Evolutionary conservation across 2,329 filamentous ascomycete species (phyloP), one percentile per base, ranked within the genome.

Genomic region (Ceratocystis diversiconidia): DNA sequence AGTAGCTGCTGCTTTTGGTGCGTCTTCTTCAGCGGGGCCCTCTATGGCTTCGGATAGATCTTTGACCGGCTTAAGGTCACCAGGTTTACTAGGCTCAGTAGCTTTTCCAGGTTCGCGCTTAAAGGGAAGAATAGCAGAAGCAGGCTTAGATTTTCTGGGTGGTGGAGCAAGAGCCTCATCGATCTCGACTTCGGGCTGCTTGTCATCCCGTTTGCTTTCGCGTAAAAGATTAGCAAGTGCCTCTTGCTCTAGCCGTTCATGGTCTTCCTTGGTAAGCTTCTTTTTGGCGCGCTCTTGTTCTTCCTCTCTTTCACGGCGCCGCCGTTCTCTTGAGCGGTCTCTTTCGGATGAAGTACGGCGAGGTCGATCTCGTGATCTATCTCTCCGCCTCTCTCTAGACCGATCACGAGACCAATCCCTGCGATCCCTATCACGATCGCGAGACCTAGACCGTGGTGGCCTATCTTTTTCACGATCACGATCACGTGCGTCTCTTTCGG

Each of bases 91-190:
- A 2, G 79, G 76, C 17, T 80, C 78, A 62, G 17, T 19, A 22
- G 52, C 3, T 19, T 64, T 66, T 7, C 43, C 44, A 28, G 59
- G 76, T 73, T 63, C 77, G 73, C 74, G 73, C 52, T 74, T 72
- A 63, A 84, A 80, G 1, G 82, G 82, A 65, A 83, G 79, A 66
- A 85, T 85, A 36, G 82, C 82, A 22, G 82, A 85, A 3, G 79
- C 79, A 0, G 82, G 82, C 2, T 73, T 75, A 72, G 79, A 61
- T 75, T 80, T 76, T 72, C 77, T 75, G 1, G 81, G 82, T 1
- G 82, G 82, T 2, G 82, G 82, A 1, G 78, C 79, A 30, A 85
- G 74, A 15, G 79, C 78, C 62, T 80, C 76, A 67, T 85, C 82
- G 48, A 84, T 75, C 69, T 85, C 82, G 59, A 83, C 71, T 69